These are phyloP conservation scores for Musa beccarii DNA, from an alignment of 176 grass and related monocot species.

Conservation along the genomic window DNA sequence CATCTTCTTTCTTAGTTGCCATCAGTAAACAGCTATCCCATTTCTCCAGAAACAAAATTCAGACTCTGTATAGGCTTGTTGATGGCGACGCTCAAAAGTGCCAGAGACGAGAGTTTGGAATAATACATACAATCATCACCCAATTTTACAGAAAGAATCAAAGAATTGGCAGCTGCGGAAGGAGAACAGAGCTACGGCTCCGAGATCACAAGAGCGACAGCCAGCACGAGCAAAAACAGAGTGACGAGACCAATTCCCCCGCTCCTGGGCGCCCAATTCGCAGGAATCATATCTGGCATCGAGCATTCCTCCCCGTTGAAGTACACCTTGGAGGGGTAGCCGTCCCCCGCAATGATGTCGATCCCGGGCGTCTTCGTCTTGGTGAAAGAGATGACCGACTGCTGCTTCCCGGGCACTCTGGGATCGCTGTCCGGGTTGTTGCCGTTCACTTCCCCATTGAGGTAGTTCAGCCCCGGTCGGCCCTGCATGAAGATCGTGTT, in stretches of 20 bases:
- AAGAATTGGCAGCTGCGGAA: not conserved
- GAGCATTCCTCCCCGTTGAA: slow-evolving; percentile 14
- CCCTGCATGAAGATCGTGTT: slow-evolving; percentile 96
- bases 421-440: slow-evolving; percentile 34
- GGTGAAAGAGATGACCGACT: slow-evolving; percentile 21
- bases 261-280: not conserved
- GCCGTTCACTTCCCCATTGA: slow-evolving; percentile 70
- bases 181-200: not conserved
- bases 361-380: slow-evolving; percentile 2
- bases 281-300: not conserved
- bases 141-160: not conserved
- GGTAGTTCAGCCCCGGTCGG: slow-evolving; percentile 54
- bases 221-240: not conserved
- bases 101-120: too few species aligned
- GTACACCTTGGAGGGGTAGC: slow-evolving; percentile 7
- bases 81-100: too few species aligned
- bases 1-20: not conserved
- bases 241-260: not conserved
- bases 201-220: not conserved
- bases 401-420: slow-evolving; percentile 71
- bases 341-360: not conserved
- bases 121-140: too few species aligned
- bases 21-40: not conserved
- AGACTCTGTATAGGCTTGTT: too few species aligned
- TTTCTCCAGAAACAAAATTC: not conserved